A percentile compares a stretch with the other conserved stretches of the same genome.
phyloP scores from a whole-genome alignment of 2,329 filamentous ascomycete species.

The Basipetospora chlamydospora region DNA sequence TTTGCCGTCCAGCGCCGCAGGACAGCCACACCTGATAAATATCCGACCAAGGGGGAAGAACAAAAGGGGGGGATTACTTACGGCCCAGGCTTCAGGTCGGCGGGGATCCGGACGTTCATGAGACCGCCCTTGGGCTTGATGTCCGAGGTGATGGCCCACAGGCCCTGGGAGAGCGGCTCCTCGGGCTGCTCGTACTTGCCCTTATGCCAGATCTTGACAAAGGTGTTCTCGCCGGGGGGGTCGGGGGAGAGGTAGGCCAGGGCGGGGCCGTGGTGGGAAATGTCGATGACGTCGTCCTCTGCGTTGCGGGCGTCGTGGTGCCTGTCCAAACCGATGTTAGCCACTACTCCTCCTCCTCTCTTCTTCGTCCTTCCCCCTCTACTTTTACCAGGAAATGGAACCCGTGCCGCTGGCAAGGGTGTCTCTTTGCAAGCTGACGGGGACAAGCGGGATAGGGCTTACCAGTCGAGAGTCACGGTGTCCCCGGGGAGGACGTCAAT shows the following conservation, averaged over 20 bases:
- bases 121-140: slow-evolving; percentile 12
- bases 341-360: too few species aligned
- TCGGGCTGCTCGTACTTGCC: slow-evolving; percentile 17
- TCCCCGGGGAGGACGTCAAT: slow-evolving; percentile 19
- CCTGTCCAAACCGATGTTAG: too few species aligned
- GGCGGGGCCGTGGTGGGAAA: slow-evolving; percentile 17
- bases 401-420: too few species aligned
- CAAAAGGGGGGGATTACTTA: slow-evolving; percentile 9
- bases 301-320: slow-evolving; percentile 20
- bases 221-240: slow-evolving; percentile 19
- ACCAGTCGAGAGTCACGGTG: slow-evolving; percentile 22
- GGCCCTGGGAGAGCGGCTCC: slow-evolving; percentile 17
- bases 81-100: slow-evolving; percentile 18
- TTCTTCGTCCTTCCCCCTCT: too few species aligned
- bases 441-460: background rate
- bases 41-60: too few species aligned
- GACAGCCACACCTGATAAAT: too few species aligned
- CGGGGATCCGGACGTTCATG: slow-evolving; percentile 17
- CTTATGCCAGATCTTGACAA: slow-evolving; percentile 24
- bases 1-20: too few species aligned
- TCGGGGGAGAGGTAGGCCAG: slow-evolving; percentile 25
- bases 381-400: too few species aligned
- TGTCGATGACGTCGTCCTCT: slow-evolving; percentile 17
- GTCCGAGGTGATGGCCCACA: slow-evolving; percentile 15
- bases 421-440: background rate